These are phyloP conservation scores for Boeremia exigua DNA, from an alignment of 2,329 filamentous ascomycete species.

Conservation along the genomic window DNA sequence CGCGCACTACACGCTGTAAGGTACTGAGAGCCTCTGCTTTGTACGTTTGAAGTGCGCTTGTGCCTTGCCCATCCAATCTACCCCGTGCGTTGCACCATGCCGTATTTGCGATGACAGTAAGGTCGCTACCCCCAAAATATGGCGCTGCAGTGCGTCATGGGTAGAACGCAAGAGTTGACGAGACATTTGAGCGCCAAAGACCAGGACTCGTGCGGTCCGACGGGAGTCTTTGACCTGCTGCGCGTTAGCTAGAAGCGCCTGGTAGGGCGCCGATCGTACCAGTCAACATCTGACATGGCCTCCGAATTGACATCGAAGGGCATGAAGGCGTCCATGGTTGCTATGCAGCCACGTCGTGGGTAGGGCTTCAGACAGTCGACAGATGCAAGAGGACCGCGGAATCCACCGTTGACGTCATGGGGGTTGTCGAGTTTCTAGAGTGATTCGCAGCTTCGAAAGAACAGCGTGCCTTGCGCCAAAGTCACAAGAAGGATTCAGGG, in stretches of 20 bases:
- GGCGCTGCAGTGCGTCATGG: constrained; percentile 51
- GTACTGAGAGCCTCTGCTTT: constrained; percentile 42
- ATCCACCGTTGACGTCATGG: constrained; percentile 12
- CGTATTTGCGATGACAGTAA: constrained; percentile 50
- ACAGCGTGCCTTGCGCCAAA: constrained; percentile 9
- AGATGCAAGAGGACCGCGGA: neutral
- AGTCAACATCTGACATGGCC: constrained; percentile 12
- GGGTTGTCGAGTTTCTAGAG: constrained; percentile 5
- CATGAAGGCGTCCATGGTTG: constrained; percentile 14
- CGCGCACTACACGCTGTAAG: constrained; percentile 43
- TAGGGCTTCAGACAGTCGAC: neutral
- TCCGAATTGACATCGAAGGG: constrained; percentile 14
- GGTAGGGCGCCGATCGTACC: constrained; percentile 1
- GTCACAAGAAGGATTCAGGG: neutral
- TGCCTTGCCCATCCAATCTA: constrained; percentile 44
- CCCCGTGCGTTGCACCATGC: constrained; percentile 49
- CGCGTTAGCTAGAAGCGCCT: neutral
- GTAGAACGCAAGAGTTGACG: constrained; percentile 46
- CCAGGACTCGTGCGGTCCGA: constrained; percentile 47
- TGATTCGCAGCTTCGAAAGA: constrained; percentile 1
- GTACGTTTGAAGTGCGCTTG: constrained; percentile 40
- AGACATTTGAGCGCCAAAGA: constrained; percentile 39
- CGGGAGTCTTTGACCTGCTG: constrained; percentile 34
- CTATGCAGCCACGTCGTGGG: constrained; percentile 5
- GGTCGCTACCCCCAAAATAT: constrained; percentile 52